Conservation (phyloP, 169 alveolate genomes). For the Cryptosporidium sp. region DNA sequence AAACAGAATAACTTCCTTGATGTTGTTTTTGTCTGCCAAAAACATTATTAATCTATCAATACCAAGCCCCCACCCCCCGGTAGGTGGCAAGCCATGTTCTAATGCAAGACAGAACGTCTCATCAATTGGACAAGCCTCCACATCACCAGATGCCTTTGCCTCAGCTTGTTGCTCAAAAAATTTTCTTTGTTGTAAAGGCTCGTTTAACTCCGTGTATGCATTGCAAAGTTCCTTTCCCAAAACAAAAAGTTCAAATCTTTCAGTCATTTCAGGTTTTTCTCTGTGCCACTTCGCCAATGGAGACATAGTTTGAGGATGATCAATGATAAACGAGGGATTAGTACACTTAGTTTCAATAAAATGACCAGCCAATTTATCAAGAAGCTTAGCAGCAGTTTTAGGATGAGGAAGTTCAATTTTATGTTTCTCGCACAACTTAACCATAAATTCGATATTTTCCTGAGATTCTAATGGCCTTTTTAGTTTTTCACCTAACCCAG, state of each 20-base stretch:
- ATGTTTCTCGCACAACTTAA: constrained; percentile 83
- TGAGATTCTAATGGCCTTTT: constrained; percentile 81
- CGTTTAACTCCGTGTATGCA: constrained; percentile 99
- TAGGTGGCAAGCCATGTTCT: constrained; percentile 96
- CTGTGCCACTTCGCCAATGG: constrained; percentile 99
- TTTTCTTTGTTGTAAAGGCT: constrained; percentile 96
- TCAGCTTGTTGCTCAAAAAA: constrained; percentile 92
- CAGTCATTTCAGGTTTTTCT: constrained; percentile 79
- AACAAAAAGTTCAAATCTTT: constrained; percentile 94
- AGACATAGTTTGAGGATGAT: constrained; percentile 98
- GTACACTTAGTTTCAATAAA: constrained; percentile 93
- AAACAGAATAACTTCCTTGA: constrained; percentile 96
- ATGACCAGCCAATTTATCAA: constrained; percentile 91
- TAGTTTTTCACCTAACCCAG: constrained; percentile 84
- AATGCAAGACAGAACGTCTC: constrained; percentile 91
- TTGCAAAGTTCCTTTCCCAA: constrained; percentile 96
- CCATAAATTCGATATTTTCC: constrained; percentile 85
- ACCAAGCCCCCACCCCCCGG: constrained; percentile 97
- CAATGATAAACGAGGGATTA: constrained; percentile 94
- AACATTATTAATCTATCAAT: constrained; percentile 96
- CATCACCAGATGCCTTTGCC: constrained; percentile 86
- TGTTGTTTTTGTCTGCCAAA: constrained; percentile 90
- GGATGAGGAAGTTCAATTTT: constrained; percentile 89
- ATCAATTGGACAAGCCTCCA: constrained; percentile 91
- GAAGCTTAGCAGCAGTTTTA: constrained; percentile 89